phyloP scores from a whole-genome alignment of 2,329 filamentous ascomycete species.

The Fusarium nanum region DNA sequence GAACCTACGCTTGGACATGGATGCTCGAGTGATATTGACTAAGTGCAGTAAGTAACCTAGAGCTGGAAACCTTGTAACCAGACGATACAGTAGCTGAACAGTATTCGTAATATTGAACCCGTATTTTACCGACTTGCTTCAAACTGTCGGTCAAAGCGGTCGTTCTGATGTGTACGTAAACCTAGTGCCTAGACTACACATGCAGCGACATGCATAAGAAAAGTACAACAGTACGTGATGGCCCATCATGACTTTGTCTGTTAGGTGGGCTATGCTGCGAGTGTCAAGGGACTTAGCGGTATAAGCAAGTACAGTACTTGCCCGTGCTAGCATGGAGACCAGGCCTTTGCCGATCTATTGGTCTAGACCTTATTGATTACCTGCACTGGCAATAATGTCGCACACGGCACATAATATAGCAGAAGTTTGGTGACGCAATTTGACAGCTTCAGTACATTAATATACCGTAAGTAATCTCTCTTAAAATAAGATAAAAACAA shows the following conservation, averaged over 20 bases:
- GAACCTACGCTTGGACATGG: conserved; percentile 12
- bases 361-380: conserved; percentile 26
- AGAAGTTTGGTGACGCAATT: background rate
- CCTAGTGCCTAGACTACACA: background rate
- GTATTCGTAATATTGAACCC: background rate
- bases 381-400: background rate
- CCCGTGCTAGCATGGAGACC: background rate
- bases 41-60: background rate
- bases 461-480: background rate
- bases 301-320: background rate
- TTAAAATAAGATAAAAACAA: background rate
- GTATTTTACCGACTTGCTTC: conserved; percentile 4
- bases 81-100: background rate
- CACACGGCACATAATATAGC: background rate
- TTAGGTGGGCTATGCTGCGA: background rate
- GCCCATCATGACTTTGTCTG: background rate
- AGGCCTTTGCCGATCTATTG: conserved; percentile 30
- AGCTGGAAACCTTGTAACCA: conserved; percentile 1
- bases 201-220: conserved; percentile 23
- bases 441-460: background rate
- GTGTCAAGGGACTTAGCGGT: background rate
- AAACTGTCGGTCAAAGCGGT: conserved; percentile 30
- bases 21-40: background rate
- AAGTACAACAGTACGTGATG: background rate
- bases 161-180: background rate